Evolutionary conservation across 495 filamentous ascomycete genomes (phyloP).

Genomic region (Penicillium angulare): DNA sequence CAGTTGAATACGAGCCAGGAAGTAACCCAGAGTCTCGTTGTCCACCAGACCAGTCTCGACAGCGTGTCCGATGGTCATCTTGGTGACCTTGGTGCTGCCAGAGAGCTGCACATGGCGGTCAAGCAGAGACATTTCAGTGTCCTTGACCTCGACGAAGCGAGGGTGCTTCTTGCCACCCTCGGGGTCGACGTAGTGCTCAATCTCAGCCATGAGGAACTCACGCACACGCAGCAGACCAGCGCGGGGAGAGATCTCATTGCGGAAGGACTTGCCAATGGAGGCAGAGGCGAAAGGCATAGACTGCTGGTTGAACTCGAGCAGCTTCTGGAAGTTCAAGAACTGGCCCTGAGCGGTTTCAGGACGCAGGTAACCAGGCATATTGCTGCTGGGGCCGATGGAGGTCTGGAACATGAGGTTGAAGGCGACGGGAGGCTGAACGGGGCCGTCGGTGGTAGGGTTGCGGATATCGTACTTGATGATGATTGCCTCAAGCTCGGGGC

Average conservation of each 20-base stretch:
- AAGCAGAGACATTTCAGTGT: constrained; percentile 63
- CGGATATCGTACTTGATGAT: constrained; percentile 65
- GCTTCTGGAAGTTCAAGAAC: constrained; percentile 66
- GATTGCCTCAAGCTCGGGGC: constrained; percentile 59
- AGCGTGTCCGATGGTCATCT: constrained; percentile 66
- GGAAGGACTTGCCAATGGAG: constrained; percentile 75
- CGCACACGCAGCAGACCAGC: constrained; percentile 65
- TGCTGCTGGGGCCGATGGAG: constrained; percentile 64
- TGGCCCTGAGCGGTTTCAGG: constrained; percentile 70
- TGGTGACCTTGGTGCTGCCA: constrained; percentile 60
- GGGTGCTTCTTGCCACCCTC: constrained; percentile 69
- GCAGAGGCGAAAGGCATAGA: constrained; percentile 71
- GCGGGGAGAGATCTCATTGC: constrained; percentile 71
- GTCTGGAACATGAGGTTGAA: constrained; percentile 80
- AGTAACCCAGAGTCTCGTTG: constrained; percentile 87
- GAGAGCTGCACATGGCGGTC: constrained; percentile 70
- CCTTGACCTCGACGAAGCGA: constrained; percentile 61
- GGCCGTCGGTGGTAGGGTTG: constrained; percentile 60
- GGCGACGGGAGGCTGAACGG: constrained; percentile 60
- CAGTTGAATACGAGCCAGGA: constrained; percentile 72
- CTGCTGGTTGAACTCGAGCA: constrained; percentile 70
- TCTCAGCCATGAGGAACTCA: constrained; percentile 75
- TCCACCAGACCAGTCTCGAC: constrained; percentile 68
- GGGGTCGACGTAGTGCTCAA: constrained; percentile 72
- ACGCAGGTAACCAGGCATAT: constrained; percentile 61